Evolutionary conservation across 805 yeast genomes (phyloP).

Genomic region (Starmera quercuum): DNA sequence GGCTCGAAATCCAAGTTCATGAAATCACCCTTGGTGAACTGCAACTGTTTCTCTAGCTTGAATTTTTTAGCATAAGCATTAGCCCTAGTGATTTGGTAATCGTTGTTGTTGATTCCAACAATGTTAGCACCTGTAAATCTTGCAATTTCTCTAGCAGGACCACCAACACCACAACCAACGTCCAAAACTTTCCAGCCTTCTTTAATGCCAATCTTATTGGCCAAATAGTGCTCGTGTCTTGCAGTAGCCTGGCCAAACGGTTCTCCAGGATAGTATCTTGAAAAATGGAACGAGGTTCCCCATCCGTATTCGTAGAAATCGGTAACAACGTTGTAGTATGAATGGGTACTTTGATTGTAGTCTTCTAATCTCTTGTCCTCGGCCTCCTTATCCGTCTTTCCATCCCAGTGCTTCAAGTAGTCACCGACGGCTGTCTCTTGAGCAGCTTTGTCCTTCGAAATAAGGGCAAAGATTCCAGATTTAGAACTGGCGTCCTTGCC

Average conservation of each 20-base stretch:
- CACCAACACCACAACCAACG: constrained; percentile 99
- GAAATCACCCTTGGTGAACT: constrained; percentile 93
- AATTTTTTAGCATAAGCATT: constrained; percentile 64
- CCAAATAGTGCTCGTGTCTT: constrained; percentile 94
- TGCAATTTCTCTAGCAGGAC: constrained; percentile 95
- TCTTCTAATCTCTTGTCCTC: constrained; percentile 70
- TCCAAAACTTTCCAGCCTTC: constrained; percentile 85
- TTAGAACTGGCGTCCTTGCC: constrained; percentile 61
- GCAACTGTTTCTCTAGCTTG: constrained; percentile 64
- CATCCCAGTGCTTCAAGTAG: constrained; percentile 97
- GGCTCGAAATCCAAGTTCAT: constrained; percentile 98
- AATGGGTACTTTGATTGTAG: constrained; percentile 86
- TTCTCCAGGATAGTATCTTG: constrained; percentile 90
- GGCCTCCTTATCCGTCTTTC: constrained; percentile 67
- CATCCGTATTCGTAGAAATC: constrained; percentile 99
- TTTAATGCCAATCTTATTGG: constrained; percentile 72
- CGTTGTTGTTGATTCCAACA: constrained; percentile 93
- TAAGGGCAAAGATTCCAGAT: constrained; percentile 70
- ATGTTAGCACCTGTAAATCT: constrained; percentile 83
- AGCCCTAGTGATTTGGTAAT: constrained; percentile 92
- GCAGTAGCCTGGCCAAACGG: constrained; percentile 92
- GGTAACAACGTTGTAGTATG: constrained; percentile 93
- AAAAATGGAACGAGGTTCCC: constrained; percentile 98
- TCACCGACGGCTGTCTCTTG: constrained; percentile 80
- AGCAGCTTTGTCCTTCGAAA: constrained; percentile 71